These are phyloP conservation scores for Ustilago nuda DNA, from an alignment of 1,284 basidiomycete genomes.

Conservation along the genomic window DNA sequence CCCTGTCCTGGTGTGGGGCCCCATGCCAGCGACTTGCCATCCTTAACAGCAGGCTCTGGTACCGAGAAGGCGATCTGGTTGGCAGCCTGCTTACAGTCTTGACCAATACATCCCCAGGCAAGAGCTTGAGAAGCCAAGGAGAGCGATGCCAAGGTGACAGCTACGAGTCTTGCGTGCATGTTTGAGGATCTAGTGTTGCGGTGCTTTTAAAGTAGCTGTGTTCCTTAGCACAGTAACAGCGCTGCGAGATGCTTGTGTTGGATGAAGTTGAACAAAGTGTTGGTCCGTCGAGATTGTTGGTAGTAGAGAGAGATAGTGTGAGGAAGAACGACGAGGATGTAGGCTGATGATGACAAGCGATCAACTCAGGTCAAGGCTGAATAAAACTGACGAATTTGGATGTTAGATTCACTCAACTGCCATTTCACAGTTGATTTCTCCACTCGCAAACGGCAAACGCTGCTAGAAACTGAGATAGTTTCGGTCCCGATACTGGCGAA, in stretches of 20 bases:
- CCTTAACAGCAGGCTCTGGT: slow-evolving; percentile 15
- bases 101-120: slow-evolving; percentile 48
- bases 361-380: slow-evolving; percentile 2
- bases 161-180: slow-evolving; percentile 30
- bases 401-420: slow-evolving; percentile 20
- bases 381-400: slow-evolving; percentile 28
- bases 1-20: slow-evolving; percentile 33
- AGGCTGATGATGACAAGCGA: background rate
- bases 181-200: background rate
- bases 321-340: background rate
- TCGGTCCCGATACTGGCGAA: too few species aligned
- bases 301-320: background rate
- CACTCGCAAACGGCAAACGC: slow-evolving; percentile 1
- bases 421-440: background rate
- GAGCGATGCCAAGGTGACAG: slow-evolving; percentile 34
- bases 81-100: slow-evolving; percentile 38
- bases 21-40: slow-evolving; percentile 2
- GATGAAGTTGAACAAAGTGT: too few species aligned
- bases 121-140: slow-evolving; percentile 35
- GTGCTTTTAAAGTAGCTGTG: background rate
- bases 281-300: background rate
- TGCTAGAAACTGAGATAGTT: too few species aligned
- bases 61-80: slow-evolving; percentile 48
- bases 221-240: background rate
- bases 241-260: background rate